Base-by-base conservation (phyloP, 306 rosid species). In the Castanea sativa region DNA sequence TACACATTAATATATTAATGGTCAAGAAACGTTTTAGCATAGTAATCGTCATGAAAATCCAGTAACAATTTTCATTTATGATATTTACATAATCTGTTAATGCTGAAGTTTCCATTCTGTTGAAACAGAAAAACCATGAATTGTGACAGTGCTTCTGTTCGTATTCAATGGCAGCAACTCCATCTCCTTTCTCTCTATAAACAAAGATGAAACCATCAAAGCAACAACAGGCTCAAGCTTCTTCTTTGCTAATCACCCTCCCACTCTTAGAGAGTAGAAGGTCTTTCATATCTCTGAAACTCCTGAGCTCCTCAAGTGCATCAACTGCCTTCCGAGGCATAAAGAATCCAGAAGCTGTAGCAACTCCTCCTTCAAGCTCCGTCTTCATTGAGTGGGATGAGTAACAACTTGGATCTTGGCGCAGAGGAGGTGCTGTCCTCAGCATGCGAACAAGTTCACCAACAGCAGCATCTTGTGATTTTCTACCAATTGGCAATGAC, bases 401-500 rank as follows among this genome's bases (percentile, higher is more conserved):
- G 73, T 88, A 88, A 58, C 89, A 88, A 45, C 89, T 86, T 68
- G 91, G 18, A 81, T 92, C 95, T 85, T 90, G 93, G 79, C 89
- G 88, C 78, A 94, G 87, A n/a, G 99, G 97, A 72, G 92, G 91
- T 3, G 97, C 97, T n/a, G 94, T 88, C 80, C 88, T 89, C 5
- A 94, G 83, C 97, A 94, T 88, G 55, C n/a, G 86, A 51, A 92
- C 99, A 58, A 94, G 95, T 12, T 72, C 97, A 9, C 97, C 97
- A 69, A 94, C 95, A 73, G 93, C 97, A 78, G 99, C 97, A 65
- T 91, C 97, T 56, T 90, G 94, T 25, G 99, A 92, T 86, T 89
- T 92, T 63, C 69, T 90, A 10, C 85, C 88, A 20, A 79, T 58
- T 69, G 80, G 81, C 67, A 76, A 23, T 61, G 91, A 83, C 51